phyloP scores from a whole-genome alignment of 306 rosid species.

The Trichosanthes truncata region DNA sequence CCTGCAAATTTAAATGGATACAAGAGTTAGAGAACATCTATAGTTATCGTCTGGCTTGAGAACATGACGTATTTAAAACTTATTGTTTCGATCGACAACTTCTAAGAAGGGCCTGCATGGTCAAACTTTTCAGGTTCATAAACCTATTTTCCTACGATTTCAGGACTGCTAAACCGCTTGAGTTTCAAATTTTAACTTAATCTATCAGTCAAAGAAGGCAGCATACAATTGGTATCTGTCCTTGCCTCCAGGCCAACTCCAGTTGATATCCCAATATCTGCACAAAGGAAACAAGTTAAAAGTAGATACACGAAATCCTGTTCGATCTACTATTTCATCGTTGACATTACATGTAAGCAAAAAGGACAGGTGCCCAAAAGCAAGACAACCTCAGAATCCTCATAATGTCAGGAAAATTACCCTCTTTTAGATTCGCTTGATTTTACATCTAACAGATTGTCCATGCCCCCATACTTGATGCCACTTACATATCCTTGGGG shows the following conservation, averaged over 20 bases:
- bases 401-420: conserved; percentile 4
- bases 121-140: background rate
- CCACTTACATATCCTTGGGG: conserved; percentile 27
- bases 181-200: background rate
- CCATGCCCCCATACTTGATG: conserved; percentile 29
- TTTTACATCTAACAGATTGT: conserved; percentile 25
- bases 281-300: background rate
- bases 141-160: background rate
- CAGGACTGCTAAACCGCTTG: background rate
- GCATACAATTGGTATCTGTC: conserved; percentile 27
- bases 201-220: background rate
- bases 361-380: background rate
- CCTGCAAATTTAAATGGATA: conserved; percentile 8
- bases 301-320: background rate
- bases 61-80: background rate
- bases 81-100: background rate
- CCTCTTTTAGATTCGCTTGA: conserved; percentile 25
- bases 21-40: background rate
- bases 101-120: background rate
- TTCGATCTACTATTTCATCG: background rate
- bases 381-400: background rate
- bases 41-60: background rate
- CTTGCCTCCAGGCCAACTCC: conserved; percentile 35
- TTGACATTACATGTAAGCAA: background rate
- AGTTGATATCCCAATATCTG: conserved; percentile 43